A percentile compares a stretch with the other conserved stretches of the same genome.
Conservation (phyloP, 345 rosid genomes). For the Clarkia xantiana region DNA sequence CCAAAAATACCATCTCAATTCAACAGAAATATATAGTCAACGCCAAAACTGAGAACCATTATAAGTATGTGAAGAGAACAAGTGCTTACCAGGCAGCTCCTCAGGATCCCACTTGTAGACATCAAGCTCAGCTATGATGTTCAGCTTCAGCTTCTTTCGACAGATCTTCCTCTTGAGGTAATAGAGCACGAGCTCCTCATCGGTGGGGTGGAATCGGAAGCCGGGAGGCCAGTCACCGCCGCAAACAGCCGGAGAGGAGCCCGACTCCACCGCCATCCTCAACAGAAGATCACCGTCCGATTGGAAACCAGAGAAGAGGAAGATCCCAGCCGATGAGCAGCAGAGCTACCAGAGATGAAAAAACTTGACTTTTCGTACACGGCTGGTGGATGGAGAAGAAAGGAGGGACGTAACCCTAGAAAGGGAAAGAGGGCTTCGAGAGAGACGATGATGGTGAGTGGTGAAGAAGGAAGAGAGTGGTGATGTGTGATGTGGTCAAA, state of each 20-base stretch:
- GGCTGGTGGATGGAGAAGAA: neutral
- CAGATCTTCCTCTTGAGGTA: constrained; percentile 80
- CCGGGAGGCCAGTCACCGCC: constrained; percentile 67
- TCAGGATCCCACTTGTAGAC: constrained; percentile 93
- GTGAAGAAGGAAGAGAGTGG: neutral
- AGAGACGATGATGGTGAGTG: no score
- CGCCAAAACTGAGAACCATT: neutral
- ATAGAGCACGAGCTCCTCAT: constrained; percentile 70
- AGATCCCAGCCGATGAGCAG: neutral
- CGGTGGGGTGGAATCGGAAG: constrained; percentile 88
- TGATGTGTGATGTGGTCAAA: constrained; percentile 3
- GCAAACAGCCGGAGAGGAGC: constrained; percentile 9
- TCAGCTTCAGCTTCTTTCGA: constrained; percentile 29
- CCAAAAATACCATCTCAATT: no score
- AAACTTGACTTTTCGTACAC: neutral
- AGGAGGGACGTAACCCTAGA: no score
- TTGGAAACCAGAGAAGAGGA: neutral
- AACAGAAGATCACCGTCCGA: neutral
- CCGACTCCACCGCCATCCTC: constrained; percentile 18
- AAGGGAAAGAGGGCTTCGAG: no score
- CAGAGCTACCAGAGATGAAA: neutral
- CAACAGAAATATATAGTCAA: neutral
- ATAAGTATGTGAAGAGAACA: neutral
- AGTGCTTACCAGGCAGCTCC: constrained; percentile 62
- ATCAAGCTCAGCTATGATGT: constrained; percentile 58